Evolutionary conservation across 208 protist species (phyloP), one percentile per base, ranked within the genome.

Genomic region (Novymonas esmeraldas): DNA sequence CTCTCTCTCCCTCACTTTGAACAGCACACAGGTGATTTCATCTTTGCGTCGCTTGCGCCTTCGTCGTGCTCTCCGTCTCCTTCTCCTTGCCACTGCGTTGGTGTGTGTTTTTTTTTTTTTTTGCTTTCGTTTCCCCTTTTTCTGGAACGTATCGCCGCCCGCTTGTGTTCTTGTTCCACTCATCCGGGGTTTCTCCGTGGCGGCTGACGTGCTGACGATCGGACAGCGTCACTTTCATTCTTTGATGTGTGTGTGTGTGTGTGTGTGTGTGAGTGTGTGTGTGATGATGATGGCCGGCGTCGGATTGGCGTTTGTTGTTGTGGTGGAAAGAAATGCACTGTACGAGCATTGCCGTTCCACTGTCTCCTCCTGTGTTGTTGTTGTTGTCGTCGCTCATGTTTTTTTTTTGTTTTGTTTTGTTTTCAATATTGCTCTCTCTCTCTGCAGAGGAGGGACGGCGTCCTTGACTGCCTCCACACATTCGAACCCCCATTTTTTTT

Each of bases 91-190:
- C 10, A 4, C 0, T 56, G 22, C 24, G 28, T 56, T 56, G 50
- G 24, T 18, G 50, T 11, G 0, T 56, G 16, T 56, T 56, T 34
- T 56, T 56, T 56, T 24, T 55, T 55, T 6, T 34, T 56, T 56
- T 24, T 24, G 26, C 50, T 6, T 33, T 14, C 50, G 44, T 26
- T 26, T 9, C 44, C 7, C 22, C 1, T 48, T 3, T 48, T 48
- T 48, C 16, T 48, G 6, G 6, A 48, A 20, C n/a, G n/a, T n/a
- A n/a, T n/a, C n/a, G n/a, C n/a, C n/a, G n/a, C n/a, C n/a, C n/a
- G n/a, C n/a, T n/a, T n/a, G n/a, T n/a, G n/a, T n/a, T n/a, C n/a
- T n/a, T n/a, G n/a, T n/a, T n/a, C n/a, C n/a, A n/a, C n/a, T n/a
- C n/a, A n/a, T n/a, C n/a, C n/a, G n/a, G n/a, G n/a, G n/a, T n/a